These are phyloP conservation scores for Kwoniella europaea DNA, from an alignment of 768 basidiomycete species.

Conservation along the genomic window DNA sequence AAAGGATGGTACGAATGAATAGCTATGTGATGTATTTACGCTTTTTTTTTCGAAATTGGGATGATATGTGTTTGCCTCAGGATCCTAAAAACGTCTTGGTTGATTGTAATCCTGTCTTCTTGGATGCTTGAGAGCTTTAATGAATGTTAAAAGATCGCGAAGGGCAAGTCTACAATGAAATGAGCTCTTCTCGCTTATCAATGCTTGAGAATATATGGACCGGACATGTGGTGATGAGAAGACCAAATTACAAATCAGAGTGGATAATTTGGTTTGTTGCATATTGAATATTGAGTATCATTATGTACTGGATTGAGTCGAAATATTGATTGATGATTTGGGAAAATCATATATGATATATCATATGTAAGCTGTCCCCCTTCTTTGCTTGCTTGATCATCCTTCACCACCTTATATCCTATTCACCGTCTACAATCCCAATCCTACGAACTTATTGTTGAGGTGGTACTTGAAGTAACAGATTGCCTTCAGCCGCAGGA, in stretches of 20 bases:
- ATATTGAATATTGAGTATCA: background rate
- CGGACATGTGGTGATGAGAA: too few species aligned
- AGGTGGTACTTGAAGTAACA: constrained; percentile 53
- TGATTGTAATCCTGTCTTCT: background rate
- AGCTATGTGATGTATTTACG: constrained; percentile 1
- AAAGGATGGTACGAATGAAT: background rate
- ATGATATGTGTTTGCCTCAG: background rate
- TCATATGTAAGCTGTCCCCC: too few species aligned
- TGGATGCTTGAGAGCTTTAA: background rate
- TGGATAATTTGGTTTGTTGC: too few species aligned
- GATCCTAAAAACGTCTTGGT: background rate
- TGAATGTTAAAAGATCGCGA: too few species aligned
- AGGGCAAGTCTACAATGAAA: too few species aligned
- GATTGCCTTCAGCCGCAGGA: constrained; percentile 46
- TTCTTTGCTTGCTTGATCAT: background rate
- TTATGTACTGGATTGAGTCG: background rate
- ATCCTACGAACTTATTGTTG: constrained; percentile 21
- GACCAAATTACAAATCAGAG: too few species aligned
- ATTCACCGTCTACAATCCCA: background rate
- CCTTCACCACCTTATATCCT: background rate
- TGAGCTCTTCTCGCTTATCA: too few species aligned
- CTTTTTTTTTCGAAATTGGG: background rate
- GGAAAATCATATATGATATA: too few species aligned
- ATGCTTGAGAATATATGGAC: too few species aligned
- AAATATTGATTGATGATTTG: background rate